These are phyloP conservation scores for Aspergillus ruber DNA, from an alignment of 2,329 filamentous ascomycete genomes.

Conservation along the genomic window DNA sequence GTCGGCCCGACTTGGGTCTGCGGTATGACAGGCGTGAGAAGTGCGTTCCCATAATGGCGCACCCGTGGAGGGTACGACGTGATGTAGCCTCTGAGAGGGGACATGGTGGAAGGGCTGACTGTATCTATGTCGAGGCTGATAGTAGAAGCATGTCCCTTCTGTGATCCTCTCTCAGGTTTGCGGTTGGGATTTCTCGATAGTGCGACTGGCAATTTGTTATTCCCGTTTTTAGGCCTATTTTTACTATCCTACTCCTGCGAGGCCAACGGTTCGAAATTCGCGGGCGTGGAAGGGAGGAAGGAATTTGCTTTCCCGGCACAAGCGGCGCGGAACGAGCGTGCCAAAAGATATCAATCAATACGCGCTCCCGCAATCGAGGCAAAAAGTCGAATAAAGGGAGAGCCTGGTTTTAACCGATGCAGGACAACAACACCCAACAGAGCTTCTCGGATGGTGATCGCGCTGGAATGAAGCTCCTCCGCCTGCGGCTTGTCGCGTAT, in stretches of 20 bases:
- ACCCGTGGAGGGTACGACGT: constrained; percentile 87
- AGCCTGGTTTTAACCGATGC: too few species aligned
- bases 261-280: not conserved
- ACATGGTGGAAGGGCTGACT: constrained; percentile 32
- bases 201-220: not conserved
- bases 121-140: constrained; percentile 16
- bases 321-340: not conserved
- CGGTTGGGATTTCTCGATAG: not conserved
- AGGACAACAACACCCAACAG: too few species aligned
- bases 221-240: not conserved
- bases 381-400: too few species aligned
- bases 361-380: too few species aligned
- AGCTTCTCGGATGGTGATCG: constrained; percentile 14
- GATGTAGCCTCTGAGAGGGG: constrained; percentile 76
- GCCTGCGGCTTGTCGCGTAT: constrained; percentile 22
- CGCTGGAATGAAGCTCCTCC: constrained; percentile 15
- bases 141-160: constrained; percentile 26
- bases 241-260: not conserved
- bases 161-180: constrained; percentile 13
- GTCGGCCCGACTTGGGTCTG: constrained; percentile 59
- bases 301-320: not conserved
- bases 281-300: not conserved
- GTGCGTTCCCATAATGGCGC: constrained; percentile 83
- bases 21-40: constrained; percentile 77
- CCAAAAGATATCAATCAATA: not conserved